Conservation (phyloP, 2,329 filamentous ascomycete species). For the Bipolaris cookei region DNA sequence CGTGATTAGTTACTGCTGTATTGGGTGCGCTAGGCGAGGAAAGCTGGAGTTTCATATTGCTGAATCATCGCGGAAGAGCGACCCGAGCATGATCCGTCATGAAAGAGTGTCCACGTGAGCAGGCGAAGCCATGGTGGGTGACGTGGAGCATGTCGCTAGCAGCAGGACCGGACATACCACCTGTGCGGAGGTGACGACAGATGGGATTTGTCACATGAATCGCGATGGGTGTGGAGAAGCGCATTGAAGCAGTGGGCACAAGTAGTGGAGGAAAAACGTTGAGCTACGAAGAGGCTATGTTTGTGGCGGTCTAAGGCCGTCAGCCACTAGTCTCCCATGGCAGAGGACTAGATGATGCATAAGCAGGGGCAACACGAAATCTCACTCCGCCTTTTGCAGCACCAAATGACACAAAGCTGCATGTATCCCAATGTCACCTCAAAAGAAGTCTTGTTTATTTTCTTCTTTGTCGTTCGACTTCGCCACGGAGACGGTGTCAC, state of each 20-base stretch:
- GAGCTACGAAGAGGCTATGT: constrained; percentile 13
- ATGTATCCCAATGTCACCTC: not conserved
- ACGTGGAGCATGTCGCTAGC: not conserved
- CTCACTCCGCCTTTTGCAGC: constrained; percentile 23
- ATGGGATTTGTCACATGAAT: constrained; percentile 13
- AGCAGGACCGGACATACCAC: constrained; percentile 10
- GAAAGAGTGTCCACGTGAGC: constrained; percentile 14
- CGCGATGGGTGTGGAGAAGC: not conserved
- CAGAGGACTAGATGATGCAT: constrained; percentile 15
- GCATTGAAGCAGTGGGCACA: not conserved
- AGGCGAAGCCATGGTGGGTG: constrained; percentile 2
- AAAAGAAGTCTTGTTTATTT: not conserved
- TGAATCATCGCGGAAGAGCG: constrained; percentile 24
- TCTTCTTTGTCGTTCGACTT: not conserved
- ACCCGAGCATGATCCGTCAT: constrained; percentile 21
- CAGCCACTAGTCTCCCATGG: constrained; percentile 8
- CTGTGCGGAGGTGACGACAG: constrained; percentile 1
- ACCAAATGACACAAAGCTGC: not conserved
- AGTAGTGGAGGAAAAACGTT: constrained; percentile 5
- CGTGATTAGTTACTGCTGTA: constrained; percentile 26
- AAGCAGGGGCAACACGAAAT: constrained; percentile 19
- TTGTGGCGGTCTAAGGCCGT: constrained; percentile 5
- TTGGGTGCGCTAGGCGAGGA: constrained; percentile 16
- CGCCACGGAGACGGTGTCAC: not conserved
- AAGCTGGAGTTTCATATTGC: constrained; percentile 15